Evolutionary conservation across 1,284 basidiomycete genomes (phyloP), one percentile per base, ranked within the genome.

Genomic region (Exsudoporus floridanus): DNA sequence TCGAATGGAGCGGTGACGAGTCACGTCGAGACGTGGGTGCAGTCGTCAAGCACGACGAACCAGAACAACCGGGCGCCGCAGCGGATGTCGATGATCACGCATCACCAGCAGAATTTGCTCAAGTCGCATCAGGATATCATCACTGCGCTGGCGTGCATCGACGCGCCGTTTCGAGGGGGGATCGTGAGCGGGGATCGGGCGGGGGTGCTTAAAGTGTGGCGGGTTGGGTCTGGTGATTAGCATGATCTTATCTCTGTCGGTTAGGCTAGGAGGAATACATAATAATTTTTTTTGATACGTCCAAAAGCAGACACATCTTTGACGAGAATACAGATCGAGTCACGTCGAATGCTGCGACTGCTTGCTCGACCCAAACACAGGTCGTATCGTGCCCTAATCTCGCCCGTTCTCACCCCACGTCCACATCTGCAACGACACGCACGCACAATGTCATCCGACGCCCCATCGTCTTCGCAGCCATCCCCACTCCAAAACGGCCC

Each of bases 151-250:
- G 81, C 83, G 0, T 88, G 89, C 56, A 83, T 96, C 49, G 92
- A 96, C 58, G 82, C 88, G 0, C 93, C 93, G 0, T 96, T 95
- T 73, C 78, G 89, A 43, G 88, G 88, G 16, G 91, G 92, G 5
- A 79, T 95, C 39, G 81, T 96, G 10, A 94, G 90, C 57, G 93
- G 88, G 4, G 94, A 96, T 66, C 78, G 89, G 34, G 76, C 84
- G 18, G 91, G 91, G 3, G 83, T 84, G 25, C 78, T 94, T 53
- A 93, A 93, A 66, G 86, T 93, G 2, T 93, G 88, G 87, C 77
- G 86, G 52, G 80, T 90, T 13, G 88, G 90, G 39, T 67, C 73
- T 33, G 58, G 70, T 2, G 78, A 80, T 46, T 71, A 65, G 28
- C 9, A 9, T 30, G 10, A 30, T 30, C 28, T 30, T 30, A 30